Percentiles rank a stretch among this genome's conserved stretches.
phyloP scores from a whole-genome alignment of 108 stramenopile species.

The Fragilaria crotonensis region DNA sequence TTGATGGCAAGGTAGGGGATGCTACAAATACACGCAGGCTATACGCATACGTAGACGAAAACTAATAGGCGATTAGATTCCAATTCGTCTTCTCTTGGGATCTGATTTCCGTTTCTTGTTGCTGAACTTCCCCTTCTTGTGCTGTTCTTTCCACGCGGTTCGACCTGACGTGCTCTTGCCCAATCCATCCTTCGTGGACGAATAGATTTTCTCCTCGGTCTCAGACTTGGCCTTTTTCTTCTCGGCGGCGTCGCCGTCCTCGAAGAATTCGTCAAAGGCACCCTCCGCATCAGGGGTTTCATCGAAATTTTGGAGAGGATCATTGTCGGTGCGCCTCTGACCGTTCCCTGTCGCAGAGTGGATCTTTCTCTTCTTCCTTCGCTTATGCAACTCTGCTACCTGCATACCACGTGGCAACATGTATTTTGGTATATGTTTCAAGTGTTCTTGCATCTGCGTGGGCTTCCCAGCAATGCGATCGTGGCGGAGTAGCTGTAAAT shows the following conservation, averaged over 20 bases:
- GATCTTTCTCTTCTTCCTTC: slow-evolving; percentile 62
- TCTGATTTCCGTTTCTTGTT: slow-evolving; percentile 37
- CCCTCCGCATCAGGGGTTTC: slow-evolving; percentile 51
- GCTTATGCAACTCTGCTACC: slow-evolving; percentile 73
- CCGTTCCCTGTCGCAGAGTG: slow-evolving; percentile 18
- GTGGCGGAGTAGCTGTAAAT: slow-evolving; percentile 78
- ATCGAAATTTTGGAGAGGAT: slow-evolving; percentile 86
- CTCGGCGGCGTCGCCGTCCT: slow-evolving; percentile 40
- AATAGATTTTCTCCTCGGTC: slow-evolving; percentile 52
- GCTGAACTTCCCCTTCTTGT: slow-evolving; percentile 88
- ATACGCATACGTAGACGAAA: no score
- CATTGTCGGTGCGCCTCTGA: slow-evolving; percentile 63
- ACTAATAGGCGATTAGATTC: background rate
- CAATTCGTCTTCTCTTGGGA: background rate
- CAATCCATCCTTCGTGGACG: slow-evolving; percentile 58
- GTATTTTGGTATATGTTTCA: slow-evolving; percentile 90
- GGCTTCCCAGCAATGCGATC: slow-evolving; percentile 74
- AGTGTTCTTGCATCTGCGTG: slow-evolving; percentile 77
- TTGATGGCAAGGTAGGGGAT: no score
- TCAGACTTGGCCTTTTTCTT: slow-evolving; percentile 18
- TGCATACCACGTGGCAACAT: slow-evolving; percentile 90
- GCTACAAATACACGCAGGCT: no score
- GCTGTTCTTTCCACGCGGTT: slow-evolving; percentile 88
- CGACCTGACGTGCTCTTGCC: slow-evolving; percentile 86
- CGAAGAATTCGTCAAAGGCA: slow-evolving; percentile 41